Evolutionary conservation across 768 basidiomycete genomes (phyloP).

Genomic region (Leccinum uliginosum): DNA sequence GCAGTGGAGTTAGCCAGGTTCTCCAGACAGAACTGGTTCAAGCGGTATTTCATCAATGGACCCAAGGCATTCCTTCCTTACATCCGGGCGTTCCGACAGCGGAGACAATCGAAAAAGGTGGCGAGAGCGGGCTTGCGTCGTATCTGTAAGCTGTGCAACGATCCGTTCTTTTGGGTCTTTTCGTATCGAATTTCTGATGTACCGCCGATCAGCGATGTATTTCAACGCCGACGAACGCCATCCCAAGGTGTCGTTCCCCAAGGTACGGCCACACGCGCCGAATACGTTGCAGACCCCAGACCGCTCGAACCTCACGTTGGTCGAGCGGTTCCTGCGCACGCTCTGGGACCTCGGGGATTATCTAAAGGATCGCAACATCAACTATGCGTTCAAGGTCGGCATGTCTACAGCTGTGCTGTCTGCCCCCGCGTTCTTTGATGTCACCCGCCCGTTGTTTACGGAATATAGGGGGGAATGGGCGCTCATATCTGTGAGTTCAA

Average conservation of each 20-base stretch:
- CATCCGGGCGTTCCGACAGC: conserved; percentile 16
- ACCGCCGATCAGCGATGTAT: conserved; percentile 39
- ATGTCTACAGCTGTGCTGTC: conserved; percentile 80
- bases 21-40: conserved; percentile 37
- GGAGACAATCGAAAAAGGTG: conserved; percentile 10
- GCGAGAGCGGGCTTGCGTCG: conserved; percentile 27
- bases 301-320: conserved; percentile 50
- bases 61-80: conserved; percentile 21
- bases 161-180: not conserved
- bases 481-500: conserved; percentile 70
- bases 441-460: conserved; percentile 72
- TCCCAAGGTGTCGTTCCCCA: conserved; percentile 69
- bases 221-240: conserved; percentile 46
- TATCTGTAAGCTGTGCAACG: conserved; percentile 38
- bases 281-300: conserved; percentile 82
- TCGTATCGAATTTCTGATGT: conserved; percentile 8
- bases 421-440: conserved; percentile 82
- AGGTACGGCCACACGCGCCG: conserved; percentile 76
- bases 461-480: conserved; percentile 94
- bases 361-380: conserved; percentile 69
- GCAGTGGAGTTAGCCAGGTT: conserved; percentile 52
- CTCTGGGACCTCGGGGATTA: conserved; percentile 69
- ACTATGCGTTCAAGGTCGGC: conserved; percentile 86
- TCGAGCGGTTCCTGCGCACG: conserved; percentile 60
- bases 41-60: conserved; percentile 29